Evolutionary conservation across 106 monocot species (phyloP).

Genomic region (Xerophyta viscosa): DNA sequence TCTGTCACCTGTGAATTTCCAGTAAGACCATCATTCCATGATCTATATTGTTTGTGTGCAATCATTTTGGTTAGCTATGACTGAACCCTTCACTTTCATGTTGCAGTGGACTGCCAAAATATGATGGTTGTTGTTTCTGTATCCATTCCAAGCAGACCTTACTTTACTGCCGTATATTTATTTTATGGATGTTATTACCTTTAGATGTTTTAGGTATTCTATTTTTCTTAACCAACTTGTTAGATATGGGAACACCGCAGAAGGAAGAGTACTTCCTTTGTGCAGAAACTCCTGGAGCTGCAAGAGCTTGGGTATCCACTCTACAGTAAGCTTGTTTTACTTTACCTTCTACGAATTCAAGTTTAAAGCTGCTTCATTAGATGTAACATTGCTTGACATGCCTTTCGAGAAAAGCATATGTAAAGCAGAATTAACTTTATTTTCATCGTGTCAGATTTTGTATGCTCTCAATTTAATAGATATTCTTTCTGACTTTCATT

Average conservation of each 20-base stretch:
- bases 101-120: slow-evolving; percentile 87
- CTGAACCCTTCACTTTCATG: too few species aligned
- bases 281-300: slow-evolving; percentile 98
- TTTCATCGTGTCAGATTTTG: too few species aligned
- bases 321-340: slow-evolving; percentile 73
- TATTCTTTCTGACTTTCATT: too few species aligned
- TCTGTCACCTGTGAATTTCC: slow-evolving; percentile 86
- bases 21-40: slow-evolving; percentile 32
- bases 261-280: slow-evolving; percentile 94
- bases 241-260: slow-evolving; percentile 96
- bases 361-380: neutral
- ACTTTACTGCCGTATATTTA: too few species aligned
- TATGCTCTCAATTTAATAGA: too few species aligned
- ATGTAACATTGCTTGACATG: neutral
- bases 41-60: slow-evolving; percentile 6
- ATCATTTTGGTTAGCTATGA: too few species aligned
- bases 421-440: too few species aligned
- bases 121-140: slow-evolving; percentile 99
- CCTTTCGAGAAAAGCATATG: too few species aligned
- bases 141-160: slow-evolving; percentile 34
- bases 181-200: neutral
- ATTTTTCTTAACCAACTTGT: slow-evolving; percentile 25
- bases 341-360: too few species aligned
- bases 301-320: slow-evolving; percentile 97
- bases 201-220: neutral